These are phyloP conservation scores for Marasmius tenuissimus DNA, from an alignment of 1,284 basidiomycete species.

Conservation along the genomic window DNA sequence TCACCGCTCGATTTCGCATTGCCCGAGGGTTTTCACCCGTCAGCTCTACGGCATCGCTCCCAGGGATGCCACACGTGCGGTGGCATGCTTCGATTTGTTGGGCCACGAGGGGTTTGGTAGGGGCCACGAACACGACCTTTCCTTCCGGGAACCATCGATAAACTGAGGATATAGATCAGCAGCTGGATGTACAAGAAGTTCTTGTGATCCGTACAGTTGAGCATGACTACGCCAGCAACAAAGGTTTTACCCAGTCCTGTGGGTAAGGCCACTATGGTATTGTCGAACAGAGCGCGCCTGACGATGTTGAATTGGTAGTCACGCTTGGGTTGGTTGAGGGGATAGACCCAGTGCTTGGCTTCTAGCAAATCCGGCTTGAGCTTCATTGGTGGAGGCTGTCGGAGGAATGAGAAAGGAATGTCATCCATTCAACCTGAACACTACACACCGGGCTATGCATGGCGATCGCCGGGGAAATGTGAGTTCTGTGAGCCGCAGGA, in stretches of 20 bases:
- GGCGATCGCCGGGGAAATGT: not conserved
- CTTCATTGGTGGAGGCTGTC: conserved; percentile 76
- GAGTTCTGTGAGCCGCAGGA: not conserved
- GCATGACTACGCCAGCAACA: conserved; percentile 95
- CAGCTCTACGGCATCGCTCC: conserved; percentile 82
- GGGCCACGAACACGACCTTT: conserved; percentile 94
- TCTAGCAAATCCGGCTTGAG: conserved; percentile 74
- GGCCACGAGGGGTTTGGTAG: conserved; percentile 92
- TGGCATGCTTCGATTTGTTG: conserved; percentile 97
- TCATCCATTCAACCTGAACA: not conserved
- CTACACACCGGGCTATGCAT: conserved; percentile 33
- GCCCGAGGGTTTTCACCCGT: conserved; percentile 70
- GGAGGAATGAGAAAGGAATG: conserved; percentile 7
- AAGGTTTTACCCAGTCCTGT: conserved; percentile 99
- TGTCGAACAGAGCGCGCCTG: conserved; percentile 84
- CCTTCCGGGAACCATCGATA: conserved; percentile 94
- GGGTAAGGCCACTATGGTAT: conserved; percentile 92
- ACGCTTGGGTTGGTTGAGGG: conserved; percentile 85
- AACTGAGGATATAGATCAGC: conserved; percentile 42
- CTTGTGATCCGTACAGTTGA: conserved; percentile 70
- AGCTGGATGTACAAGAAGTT: not conserved
- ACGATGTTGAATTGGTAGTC: conserved; percentile 98
- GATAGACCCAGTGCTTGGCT: conserved; percentile 89
- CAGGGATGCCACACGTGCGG: conserved; percentile 91
- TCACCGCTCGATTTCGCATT: conserved; percentile 61